Percentiles rank a stretch among this genome's conserved stretches.
Conservation (phyloP, 192 early-diverging fungal species). For the Coemansia sp. region DNA sequence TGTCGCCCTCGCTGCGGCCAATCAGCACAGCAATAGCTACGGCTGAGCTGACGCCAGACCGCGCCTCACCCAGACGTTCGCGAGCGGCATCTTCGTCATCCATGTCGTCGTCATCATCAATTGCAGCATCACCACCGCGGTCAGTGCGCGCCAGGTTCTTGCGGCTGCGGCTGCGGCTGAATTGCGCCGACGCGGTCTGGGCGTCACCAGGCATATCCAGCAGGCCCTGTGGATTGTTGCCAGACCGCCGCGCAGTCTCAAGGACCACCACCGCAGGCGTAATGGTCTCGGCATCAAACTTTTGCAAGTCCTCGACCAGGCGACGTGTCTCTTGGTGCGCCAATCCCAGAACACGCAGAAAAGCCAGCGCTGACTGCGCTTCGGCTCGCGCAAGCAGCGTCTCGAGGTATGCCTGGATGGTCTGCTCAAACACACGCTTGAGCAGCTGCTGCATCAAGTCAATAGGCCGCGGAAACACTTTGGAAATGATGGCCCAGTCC, state of each 20-base stretch:
- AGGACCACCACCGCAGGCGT: conserved; percentile 50
- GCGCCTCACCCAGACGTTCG: conserved; percentile 42
- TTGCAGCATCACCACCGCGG: conserved; percentile 15
- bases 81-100: conserved; percentile 48
- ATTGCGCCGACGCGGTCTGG: conserved; percentile 52
- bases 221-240: conserved; percentile 38
- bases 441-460: conserved; percentile 91
- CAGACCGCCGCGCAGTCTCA: conserved; percentile 47
- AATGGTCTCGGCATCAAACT: conserved; percentile 70
- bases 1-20: conserved; percentile 52
- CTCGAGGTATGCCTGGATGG: conserved; percentile 88
- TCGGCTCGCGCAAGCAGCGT: conserved; percentile 70
- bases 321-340: conserved; percentile 72
- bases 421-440: conserved; percentile 94
- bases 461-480: conserved; percentile 89
- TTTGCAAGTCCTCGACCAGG: conserved; percentile 74
- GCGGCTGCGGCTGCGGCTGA: conserved; percentile 52
- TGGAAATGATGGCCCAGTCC: conserved; percentile 90
- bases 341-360: conserved; percentile 72
- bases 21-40: conserved; percentile 51
- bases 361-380: conserved; percentile 70
- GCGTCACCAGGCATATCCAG: conserved; percentile 39
- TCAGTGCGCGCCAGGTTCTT: conserved; percentile 14
- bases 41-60: conserved; percentile 47
- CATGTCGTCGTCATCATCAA: conserved; percentile 43